Evolutionary conservation across 495 filamentous ascomycete species (phyloP).

Genomic region (Aspergillus bertholletiae): DNA sequence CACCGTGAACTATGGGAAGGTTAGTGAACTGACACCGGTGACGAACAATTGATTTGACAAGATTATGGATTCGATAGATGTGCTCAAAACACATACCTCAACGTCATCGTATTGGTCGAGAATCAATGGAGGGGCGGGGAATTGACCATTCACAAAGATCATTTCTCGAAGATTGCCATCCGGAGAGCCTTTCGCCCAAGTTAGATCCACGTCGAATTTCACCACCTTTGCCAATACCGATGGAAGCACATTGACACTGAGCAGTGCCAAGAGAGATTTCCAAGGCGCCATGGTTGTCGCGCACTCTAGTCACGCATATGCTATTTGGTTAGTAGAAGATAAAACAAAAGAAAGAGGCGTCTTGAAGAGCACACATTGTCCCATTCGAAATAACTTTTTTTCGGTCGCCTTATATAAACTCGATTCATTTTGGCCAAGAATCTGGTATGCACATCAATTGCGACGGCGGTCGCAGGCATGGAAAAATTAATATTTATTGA

Average conservation of each 20-base stretch:
- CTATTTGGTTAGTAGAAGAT: too few species aligned
- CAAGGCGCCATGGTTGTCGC: not conserved
- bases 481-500: not conserved
- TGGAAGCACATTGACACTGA: not conserved
- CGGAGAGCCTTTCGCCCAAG: not conserved
- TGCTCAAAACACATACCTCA: constrained; percentile 33
- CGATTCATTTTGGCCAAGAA: not conserved
- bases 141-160: constrained; percentile 53
- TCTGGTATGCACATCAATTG: not conserved
- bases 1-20: constrained; percentile 28
- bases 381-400: too few species aligned
- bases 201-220: not conserved
- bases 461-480: not conserved
- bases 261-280: not conserved
- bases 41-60: too few species aligned
- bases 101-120: constrained; percentile 54
- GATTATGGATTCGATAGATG: too few species aligned
- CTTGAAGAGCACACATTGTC: too few species aligned
- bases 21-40: too few species aligned
- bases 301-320: too few species aligned
- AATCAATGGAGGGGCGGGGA: constrained; percentile 50
- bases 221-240: not conserved
- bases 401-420: not conserved
- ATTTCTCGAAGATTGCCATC: constrained; percentile 26
- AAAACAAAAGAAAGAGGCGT: too few species aligned